These are phyloP conservation scores for Leishmania aethiopica DNA, from an alignment of 208 protist species.

Conservation along the genomic window DNA sequence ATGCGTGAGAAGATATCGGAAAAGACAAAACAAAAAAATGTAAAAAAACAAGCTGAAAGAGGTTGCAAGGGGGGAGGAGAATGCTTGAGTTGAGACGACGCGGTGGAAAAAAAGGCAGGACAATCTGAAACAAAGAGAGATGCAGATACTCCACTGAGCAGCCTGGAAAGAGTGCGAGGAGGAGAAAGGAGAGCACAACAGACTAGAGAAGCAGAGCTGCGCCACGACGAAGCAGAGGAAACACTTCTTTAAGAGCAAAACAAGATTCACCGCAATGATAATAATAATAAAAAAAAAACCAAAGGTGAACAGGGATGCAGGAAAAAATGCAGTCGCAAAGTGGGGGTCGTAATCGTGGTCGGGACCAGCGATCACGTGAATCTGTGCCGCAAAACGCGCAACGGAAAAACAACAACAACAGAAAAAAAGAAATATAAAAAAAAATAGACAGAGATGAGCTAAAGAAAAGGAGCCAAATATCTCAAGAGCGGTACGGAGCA, in stretches of 20 bases:
- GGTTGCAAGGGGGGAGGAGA: neutral
- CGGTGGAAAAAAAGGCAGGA: neutral
- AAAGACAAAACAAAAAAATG: conserved; percentile 10
- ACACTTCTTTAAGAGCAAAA: no score
- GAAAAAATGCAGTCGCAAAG: neutral
- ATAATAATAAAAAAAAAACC: neutral
- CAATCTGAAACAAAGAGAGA: neutral
- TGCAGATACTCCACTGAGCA: neutral
- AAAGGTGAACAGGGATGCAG: neutral
- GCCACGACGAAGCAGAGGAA: no score
- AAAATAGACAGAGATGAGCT: neutral
- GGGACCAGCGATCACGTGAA: no score
- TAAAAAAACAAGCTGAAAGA: neutral
- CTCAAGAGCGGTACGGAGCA: neutral
- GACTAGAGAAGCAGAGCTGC: neutral
- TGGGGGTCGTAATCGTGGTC: no score
- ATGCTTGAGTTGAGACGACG: neutral
- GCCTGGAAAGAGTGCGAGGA: neutral
- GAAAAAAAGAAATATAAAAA: neutral
- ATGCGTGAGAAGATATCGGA: neutral
- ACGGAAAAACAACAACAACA: neutral
- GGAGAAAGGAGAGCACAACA: neutral
- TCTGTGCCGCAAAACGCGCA: no score
- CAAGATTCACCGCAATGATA: no score
- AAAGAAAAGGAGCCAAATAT: neutral